Base-by-base conservation (phyloP, 176 grass and related monocot species). In the Thinopyrum elongatum region DNA sequence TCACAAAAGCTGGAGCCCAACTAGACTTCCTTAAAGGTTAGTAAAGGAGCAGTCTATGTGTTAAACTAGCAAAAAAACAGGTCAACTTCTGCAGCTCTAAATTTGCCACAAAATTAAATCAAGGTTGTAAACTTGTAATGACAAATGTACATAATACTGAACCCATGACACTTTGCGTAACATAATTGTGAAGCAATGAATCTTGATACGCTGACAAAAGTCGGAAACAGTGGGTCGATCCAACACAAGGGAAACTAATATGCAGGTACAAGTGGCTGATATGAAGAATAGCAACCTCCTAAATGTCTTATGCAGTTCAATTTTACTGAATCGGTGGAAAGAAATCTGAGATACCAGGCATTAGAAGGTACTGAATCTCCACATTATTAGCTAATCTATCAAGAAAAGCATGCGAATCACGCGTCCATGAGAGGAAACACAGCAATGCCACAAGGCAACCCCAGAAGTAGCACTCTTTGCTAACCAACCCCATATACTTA, bases 401-500 rank as follows among this genome's bases (percentile, higher is more conserved):
- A 31, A 61, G 49, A 82, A 77, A 33, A 78, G 65, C 74, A 55
- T 70, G 14, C n/a, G 67, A 81, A 22, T 63, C 69, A 71, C 27
- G 23, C 77, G 81, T 78, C 53, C 63, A 85, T 53, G 8, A 58
- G 25, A 58, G 16, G 21, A 78, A 41, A 23, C 23, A 39, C 16
- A 61, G 31, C 21, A 25, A 58, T 74, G 22, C 11, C 61, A 44
- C 2, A 82, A 60, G 19, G 79, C 77, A 76, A 62, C 29, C 60
- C 70, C 36, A 77, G 47, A 3, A 46, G 22, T 6, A 16, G 33
- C 65, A 22, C 38, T 30, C 27, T 83, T 53, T 39, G 58, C 23
- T 61, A 64, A 70, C 36, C 28, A 83, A 89, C 36, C 46, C 23
- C 26, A 87, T 76, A 76, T 82, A 76, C 25, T 30, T 49, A 85